These are phyloP conservation scores for Sugiyamaella novakii DNA, from an alignment of 1,139 yeast species.

Conservation along the genomic window DNA sequence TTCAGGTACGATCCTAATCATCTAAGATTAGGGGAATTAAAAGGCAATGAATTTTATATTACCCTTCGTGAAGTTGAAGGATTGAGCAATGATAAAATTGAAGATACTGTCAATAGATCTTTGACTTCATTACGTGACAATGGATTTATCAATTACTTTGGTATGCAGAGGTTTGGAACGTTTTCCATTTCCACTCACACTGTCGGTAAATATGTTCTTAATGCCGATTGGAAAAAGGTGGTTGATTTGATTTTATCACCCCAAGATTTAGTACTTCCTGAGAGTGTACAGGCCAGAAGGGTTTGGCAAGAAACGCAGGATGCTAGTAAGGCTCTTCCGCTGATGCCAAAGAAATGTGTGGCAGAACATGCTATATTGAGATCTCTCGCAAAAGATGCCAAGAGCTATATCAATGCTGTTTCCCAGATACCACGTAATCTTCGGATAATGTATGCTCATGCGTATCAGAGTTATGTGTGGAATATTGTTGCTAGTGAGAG, in stretches of 20 bases:
- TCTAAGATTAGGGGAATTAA: conserved; percentile 75
- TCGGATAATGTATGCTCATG: conserved; percentile 94
- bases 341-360: conserved; percentile 83
- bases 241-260: conserved; percentile 78
- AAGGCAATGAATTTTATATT: conserved; percentile 85
- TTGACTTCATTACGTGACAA: conserved; percentile 59
- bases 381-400: conserved; percentile 53
- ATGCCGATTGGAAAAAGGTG: conserved; percentile 77
- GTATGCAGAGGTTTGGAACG: conserved; percentile 98
- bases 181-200: conserved; percentile 89
- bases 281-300: conserved; percentile 75
- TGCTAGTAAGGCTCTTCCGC: conserved; percentile 61
- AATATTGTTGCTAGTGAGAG: conserved; percentile 81
- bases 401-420: conserved; percentile 70
- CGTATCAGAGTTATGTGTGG: conserved; percentile 97
- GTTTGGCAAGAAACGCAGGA: conserved; percentile 78
- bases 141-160: conserved; percentile 92
- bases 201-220: conserved; percentile 71
- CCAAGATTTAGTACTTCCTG: conserved; percentile 81
- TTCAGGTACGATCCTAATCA: conserved; percentile 66
- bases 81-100: conserved; percentile 30
- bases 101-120: conserved; percentile 50
- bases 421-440: conserved; percentile 91
- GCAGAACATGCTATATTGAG: conserved; percentile 80
- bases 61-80: conserved; percentile 71